A percentile compares a stretch with the other conserved stretches of the same genome.
Conservation (phyloP, 139 green algal species). For the Nannochloris sp. region DNA sequence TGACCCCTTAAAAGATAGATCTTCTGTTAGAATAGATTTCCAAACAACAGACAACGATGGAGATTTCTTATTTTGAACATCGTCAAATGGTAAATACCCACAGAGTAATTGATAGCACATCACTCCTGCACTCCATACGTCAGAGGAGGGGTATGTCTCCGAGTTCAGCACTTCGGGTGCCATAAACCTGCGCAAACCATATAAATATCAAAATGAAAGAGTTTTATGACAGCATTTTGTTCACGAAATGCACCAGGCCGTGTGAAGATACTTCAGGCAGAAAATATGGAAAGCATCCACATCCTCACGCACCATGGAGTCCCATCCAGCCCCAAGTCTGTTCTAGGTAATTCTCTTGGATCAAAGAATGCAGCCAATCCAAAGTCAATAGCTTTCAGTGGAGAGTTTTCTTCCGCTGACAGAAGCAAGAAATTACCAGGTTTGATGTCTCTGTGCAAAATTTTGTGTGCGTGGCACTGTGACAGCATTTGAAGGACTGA, state of each 20-base stretch:
- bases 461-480: conserved; percentile 38
- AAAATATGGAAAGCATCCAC: no score
- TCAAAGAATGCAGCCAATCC: conserved; percentile 75
- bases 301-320: conserved; percentile 55
- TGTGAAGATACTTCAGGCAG: background rate
- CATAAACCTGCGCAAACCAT: conserved; percentile 40
- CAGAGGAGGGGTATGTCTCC: conserved; percentile 54
- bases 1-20: conserved; percentile 1
- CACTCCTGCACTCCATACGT: conserved; percentile 81
- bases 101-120: conserved; percentile 84
- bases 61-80: conserved; percentile 48
- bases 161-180: conserved; percentile 67
- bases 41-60: conserved; percentile 67
- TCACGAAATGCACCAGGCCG: background rate
- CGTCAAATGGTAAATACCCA: conserved; percentile 73
- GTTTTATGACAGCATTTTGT: background rate
- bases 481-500: conserved; percentile 36
- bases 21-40: conserved; percentile 29
- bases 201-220: background rate
- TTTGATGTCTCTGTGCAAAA: conserved; percentile 80
- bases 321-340: conserved; percentile 77
- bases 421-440: conserved; percentile 90
- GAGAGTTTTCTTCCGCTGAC: conserved; percentile 43
- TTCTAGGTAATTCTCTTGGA: conserved; percentile 57
- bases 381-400: conserved; percentile 91